These are phyloP conservation scores for Mucuna pruriens DNA, from an alignment of 306 rosid species.

Conservation along the genomic window DNA sequence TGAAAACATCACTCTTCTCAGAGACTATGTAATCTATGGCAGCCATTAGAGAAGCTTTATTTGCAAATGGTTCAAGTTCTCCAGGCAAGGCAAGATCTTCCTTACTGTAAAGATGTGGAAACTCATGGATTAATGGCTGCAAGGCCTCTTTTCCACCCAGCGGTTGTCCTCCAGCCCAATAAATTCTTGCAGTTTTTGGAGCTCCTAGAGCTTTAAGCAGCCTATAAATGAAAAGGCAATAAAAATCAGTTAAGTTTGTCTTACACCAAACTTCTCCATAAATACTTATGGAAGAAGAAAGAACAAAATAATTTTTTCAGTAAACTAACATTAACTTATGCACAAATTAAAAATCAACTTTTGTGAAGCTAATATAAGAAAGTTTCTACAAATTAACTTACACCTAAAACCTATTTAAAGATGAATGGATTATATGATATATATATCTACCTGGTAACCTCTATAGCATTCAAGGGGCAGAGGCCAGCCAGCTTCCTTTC, in stretches of 20 bases:
- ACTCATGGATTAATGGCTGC: slow-evolving; percentile 63
- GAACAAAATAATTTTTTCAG: too few species aligned
- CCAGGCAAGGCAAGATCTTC: slow-evolving; percentile 84
- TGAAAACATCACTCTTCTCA: slow-evolving; percentile 88
- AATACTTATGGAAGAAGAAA: too few species aligned
- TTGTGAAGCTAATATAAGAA: too few species aligned
- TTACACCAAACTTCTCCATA: too few species aligned
- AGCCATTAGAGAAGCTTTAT: slow-evolving; percentile 89
- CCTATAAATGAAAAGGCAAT: slow-evolving; percentile 48
- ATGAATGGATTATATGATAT: background rate
- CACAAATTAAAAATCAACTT: too few species aligned
- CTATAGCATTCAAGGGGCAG: slow-evolving; percentile 89
- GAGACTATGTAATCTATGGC: slow-evolving; percentile 91
- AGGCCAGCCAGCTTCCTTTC: slow-evolving; percentile 92
- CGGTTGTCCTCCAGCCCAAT: slow-evolving; percentile 97
- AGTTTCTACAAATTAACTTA: too few species aligned
- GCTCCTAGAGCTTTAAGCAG: slow-evolving; percentile 91
- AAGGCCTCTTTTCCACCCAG: slow-evolving; percentile 88
- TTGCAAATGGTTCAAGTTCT: slow-evolving; percentile 80
- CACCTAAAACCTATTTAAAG: background rate
- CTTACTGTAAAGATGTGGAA: slow-evolving; percentile 77
- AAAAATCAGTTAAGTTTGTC: background rate
- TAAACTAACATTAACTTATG: too few species aligned
- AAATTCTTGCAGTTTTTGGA: slow-evolving; percentile 69
- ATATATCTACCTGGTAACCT: slow-evolving; percentile 76